These are phyloP conservation scores for Termitomyces sp. DNA, from an alignment of 768 basidiomycete species.

Conservation along the genomic window DNA sequence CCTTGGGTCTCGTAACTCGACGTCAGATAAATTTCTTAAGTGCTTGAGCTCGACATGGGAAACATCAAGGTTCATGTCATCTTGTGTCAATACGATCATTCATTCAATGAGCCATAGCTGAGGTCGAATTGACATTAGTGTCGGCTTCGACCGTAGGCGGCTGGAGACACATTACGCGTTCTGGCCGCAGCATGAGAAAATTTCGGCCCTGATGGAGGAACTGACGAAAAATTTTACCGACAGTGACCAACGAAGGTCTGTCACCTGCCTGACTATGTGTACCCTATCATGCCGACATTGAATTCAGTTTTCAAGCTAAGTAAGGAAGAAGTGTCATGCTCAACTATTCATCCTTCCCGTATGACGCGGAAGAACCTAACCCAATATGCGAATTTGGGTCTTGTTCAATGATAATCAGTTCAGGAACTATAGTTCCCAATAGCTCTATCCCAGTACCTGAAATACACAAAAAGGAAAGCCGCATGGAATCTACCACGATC, in stretches of 20 bases:
- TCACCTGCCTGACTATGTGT: slow-evolving; percentile 1
- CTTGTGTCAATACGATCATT: neutral
- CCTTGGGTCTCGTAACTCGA: neutral
- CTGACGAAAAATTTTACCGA: neutral
- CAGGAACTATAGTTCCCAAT: neutral
- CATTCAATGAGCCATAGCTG: neutral
- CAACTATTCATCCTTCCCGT: slow-evolving; percentile 1
- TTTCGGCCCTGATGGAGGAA: slow-evolving; percentile 1
- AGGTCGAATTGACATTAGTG: neutral
- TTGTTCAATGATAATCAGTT: neutral
- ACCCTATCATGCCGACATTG: slow-evolving; percentile 6
- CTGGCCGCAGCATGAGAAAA: neutral
- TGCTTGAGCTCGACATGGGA: neutral
- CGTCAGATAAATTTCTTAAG: neutral
- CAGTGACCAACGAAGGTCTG: slow-evolving; percentile 3
- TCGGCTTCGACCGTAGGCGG: neutral
- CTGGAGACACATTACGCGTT: slow-evolving; percentile 1
- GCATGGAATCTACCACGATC: neutral
- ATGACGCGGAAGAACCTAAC: neutral
- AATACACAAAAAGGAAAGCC: neutral
- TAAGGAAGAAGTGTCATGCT: slow-evolving; percentile 2
- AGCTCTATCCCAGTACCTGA: neutral
- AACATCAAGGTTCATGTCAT: neutral
- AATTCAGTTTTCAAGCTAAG: slow-evolving; percentile 3
- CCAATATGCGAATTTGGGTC: neutral